Conservation (phyloP, 2,329 filamentous ascomycete genomes). For the Alternaria sp. region DNA sequence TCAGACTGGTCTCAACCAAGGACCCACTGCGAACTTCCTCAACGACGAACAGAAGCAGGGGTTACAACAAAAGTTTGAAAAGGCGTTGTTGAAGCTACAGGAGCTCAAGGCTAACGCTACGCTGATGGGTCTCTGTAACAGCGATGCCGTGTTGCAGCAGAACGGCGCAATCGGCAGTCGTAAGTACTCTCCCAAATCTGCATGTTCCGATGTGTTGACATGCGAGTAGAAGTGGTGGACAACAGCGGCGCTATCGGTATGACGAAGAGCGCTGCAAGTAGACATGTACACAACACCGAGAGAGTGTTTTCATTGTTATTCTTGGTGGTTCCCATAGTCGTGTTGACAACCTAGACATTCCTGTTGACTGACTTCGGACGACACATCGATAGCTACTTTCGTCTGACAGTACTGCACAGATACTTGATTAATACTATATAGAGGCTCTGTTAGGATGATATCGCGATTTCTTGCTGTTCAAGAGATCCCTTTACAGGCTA, state of each 20-base stretch:
- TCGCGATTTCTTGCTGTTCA: not conserved
- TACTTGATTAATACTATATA: not conserved
- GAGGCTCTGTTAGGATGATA: not conserved
- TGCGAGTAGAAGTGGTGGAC: conserved; percentile 11
- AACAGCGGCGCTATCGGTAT: conserved; percentile 22
- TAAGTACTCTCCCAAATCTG: not conserved
- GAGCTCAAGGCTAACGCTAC: conserved; percentile 37
- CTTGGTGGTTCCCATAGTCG: not conserved
- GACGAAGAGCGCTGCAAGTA: conserved; percentile 3
- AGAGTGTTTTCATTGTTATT: not conserved
- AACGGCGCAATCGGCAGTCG: conserved; percentile 16
- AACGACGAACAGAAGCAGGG: conserved; percentile 35
- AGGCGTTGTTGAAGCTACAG: conserved; percentile 35
- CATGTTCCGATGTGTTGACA: conserved; percentile 9
- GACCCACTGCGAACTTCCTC: conserved; percentile 25
- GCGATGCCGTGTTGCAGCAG: conserved; percentile 7
- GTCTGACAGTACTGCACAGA: not conserved
- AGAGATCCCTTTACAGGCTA: not conserved
- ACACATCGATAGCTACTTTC: not conserved
- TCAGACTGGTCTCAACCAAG: conserved; percentile 23
- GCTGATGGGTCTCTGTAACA: conserved; percentile 29
- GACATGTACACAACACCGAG: not conserved
- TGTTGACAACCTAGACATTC: not conserved
- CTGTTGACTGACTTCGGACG: not conserved
- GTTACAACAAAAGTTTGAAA: conserved; percentile 34